A percentile compares a stretch with the other conserved stretches of the same genome.
phyloP scores from a whole-genome alignment of 441 rosid genomes.

The Capsella rubella region DNA sequence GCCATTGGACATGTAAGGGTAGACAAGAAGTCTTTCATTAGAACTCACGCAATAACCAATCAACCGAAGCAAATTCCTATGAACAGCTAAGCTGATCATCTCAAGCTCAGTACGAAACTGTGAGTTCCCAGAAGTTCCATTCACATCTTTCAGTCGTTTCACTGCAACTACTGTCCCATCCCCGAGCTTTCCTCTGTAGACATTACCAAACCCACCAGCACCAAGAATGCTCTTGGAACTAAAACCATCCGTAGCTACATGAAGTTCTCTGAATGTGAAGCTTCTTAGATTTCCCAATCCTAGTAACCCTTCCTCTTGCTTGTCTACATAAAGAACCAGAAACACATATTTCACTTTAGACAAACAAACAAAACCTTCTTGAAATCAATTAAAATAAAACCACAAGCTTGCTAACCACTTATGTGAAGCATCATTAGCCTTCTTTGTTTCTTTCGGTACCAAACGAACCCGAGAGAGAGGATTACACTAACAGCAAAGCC shows the following conservation, averaged over 20 bases:
- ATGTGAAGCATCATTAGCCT: constrained; percentile 51
- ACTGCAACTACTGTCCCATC: constrained; percentile 78
- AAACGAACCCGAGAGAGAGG: constrained; percentile 56
- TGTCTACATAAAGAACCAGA: constrained; percentile 50
- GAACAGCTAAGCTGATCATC: constrained; percentile 95
- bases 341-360: no score
- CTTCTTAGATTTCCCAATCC: constrained; percentile 73
- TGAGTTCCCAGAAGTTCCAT: constrained; percentile 76
- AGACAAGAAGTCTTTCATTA: constrained; percentile 82
- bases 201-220: constrained; percentile 91
- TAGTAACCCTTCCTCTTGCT: constrained; percentile 68
- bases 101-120: constrained; percentile 89
- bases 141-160: constrained; percentile 75
- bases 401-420: constrained; percentile 46
- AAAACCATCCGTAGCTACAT: constrained; percentile 78
- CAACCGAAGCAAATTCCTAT: constrained; percentile 77
- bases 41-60: constrained; percentile 76
- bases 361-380: neutral
- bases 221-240: constrained; percentile 80
- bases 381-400: neutral
- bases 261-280: constrained; percentile 89
- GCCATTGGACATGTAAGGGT: constrained; percentile 91
- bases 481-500: constrained; percentile 58
- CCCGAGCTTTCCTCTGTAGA: constrained; percentile 81
- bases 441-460: constrained; percentile 58